Base-by-base conservation (phyloP, 2,329 filamentous ascomycete genomes). In the Cladosporium oxysporum region DNA sequence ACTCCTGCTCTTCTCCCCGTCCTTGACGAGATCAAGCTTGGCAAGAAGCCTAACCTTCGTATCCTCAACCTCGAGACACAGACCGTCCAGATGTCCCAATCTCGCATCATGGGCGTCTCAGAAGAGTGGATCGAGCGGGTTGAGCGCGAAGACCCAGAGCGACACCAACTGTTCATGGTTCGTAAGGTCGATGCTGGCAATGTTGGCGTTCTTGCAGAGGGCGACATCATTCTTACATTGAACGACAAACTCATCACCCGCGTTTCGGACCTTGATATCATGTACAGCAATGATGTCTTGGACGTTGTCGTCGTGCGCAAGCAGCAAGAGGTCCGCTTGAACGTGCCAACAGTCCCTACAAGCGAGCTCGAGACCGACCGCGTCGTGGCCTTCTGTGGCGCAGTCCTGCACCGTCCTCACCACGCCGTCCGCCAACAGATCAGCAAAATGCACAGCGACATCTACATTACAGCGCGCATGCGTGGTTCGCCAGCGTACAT, bases 151-250 rank as follows among this genome's bases (percentile, higher is more conserved):
- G 97, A 99, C 78, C 91, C 92, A 47, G 90, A 95, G 60, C 91
- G 93, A 66, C 95, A 99, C 76, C 95, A 99, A 80, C 87, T 99
- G 44, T 99, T 99, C 83, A 97, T 99, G 91, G 92, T 99, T 33
- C 90, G 92, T 73, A 99, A 99, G 81, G 90, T 96, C 67, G 83
- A 90, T 72, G 88, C 87, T 55, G 86, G 86, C 26, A 85, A 77
- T 72, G 73, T 83, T n/a, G 79, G 79, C n/a, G 86, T 89, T 18
- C 84, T 99, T 18, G 84, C 91, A 33, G 96, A 99, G 80, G 93
- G 93, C 60, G 95, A 99, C 76, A 90, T 99, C 62, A 88, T 99
- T 66, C 85, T 99, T 67, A 96, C 92, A 0, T 82, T 99, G 57
- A 97, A 98, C 77, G 91, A 87, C 71, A 91, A 94, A 75, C 88